Evolutionary conservation across 73 alveolate genomes (phyloP), one percentile per base, ranked within the genome.

Genomic region (Paramecium sexaurelia): DNA sequence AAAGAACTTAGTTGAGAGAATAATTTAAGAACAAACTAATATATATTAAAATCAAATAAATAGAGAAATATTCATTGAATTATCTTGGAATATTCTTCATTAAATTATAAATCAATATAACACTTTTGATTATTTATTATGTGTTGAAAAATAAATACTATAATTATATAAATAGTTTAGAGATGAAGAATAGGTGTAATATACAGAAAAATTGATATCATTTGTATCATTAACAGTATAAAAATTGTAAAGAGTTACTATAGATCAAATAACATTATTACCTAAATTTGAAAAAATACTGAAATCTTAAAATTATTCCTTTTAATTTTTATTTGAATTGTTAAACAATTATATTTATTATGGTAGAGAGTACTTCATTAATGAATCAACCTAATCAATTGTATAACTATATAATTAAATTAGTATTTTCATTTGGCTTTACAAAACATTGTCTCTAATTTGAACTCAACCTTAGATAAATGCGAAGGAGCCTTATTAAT

Each of bases 51-150:
- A 29, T 61, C 26, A 61, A 61, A 61, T 61, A 61, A 61, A 61
- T 61, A 32, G 83, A 61, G 83, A 61, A 61, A 61, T 61, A 61
- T 29, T 61, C 26, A 61, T 61, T 61, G 83, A 61, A 13, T 29
- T 32, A 61, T 61, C 47, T 22, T 61, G 83, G 83, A 61, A 61
- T 61, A 29, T 61, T 1, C 39, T 61, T 29, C 39, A 29, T 61
- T 29, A 61, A 32, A 61, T 61, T 3, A 45, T 8, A 2, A 61
- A 26, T 32, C 8, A 61, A 3, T 61, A 29, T 26, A 26, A 26
- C 17, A 7, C 20, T 26, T 61, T 22, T 26, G 83, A 61, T 24
- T 32, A 61, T 24, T 22, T 61, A 61, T 13, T 61, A 29, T 26
- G 43, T 29, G 19, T 61, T 29, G 83, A 61, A 32, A 29, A 61